These are phyloP conservation scores for Aspergillus conjunctus DNA, from an alignment of 495 filamentous ascomycete species.

Conservation along the genomic window DNA sequence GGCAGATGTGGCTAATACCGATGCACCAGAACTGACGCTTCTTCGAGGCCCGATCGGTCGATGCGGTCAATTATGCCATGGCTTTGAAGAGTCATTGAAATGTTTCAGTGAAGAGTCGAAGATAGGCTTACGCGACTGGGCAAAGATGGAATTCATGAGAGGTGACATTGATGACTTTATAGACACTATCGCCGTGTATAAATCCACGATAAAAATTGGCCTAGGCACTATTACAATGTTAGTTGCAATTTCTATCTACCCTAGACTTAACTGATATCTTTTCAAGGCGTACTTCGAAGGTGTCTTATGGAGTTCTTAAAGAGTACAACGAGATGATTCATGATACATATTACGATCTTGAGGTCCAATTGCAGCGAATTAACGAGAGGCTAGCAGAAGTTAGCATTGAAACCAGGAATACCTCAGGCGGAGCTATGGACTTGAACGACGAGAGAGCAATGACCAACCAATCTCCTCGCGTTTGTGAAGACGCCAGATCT, in stretches of 20 bases:
- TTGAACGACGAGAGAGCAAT: constrained; percentile 17
- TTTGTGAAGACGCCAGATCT: constrained; percentile 18
- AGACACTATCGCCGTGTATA: constrained; percentile 19
- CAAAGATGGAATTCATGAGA: constrained; percentile 23
- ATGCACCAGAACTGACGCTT: constrained; percentile 11
- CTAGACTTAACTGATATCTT: constrained; percentile 6
- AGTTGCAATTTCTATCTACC: constrained; percentile 2
- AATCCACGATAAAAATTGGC: constrained; percentile 18
- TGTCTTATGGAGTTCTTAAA: constrained; percentile 14
- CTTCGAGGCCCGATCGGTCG: constrained; percentile 16
- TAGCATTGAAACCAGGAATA: too few relatives aligned
- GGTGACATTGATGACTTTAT: constrained; percentile 25
- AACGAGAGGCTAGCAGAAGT: too few relatives aligned
- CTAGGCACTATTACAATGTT: constrained; percentile 20
- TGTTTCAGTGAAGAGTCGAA: constrained; percentile 15
- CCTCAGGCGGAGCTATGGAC: too few relatives aligned
- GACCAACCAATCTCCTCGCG: constrained; percentile 18
- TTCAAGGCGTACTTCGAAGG: constrained; percentile 16
- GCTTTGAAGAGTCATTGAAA: constrained; percentile 18
- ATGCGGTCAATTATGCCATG: constrained; percentile 21
- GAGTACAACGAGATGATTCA: constrained; percentile 23
- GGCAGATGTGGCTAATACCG: neutral
- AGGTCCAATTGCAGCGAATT: constrained; percentile 14
- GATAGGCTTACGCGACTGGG: constrained; percentile 20
- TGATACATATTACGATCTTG: constrained; percentile 19